Conservation (phyloP, 73 alveolate genomes). For the Durusdinium trenchii region DNA sequence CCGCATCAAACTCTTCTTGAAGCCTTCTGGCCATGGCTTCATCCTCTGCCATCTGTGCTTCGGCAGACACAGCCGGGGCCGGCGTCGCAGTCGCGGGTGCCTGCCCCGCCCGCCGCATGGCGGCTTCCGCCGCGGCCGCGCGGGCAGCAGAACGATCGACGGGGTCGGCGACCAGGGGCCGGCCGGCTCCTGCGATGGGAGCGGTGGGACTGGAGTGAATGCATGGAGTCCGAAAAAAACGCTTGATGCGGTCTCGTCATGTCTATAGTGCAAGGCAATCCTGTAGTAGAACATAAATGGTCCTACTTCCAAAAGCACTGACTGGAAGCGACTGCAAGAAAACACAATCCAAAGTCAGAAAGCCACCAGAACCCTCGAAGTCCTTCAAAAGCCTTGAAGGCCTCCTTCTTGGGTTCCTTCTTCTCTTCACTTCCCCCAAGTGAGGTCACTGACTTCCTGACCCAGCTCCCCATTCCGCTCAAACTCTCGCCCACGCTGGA, state of each 20-base stretch:
- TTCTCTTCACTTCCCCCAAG: constrained; percentile 21
- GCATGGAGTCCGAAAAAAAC: too few relatives aligned
- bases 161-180: constrained; percentile 48
- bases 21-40: constrained; percentile 86
- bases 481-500: constrained; percentile 72
- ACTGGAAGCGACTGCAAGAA: too few relatives aligned
- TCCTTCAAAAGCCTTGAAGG: constrained; percentile 61
- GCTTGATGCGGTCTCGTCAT: too few relatives aligned
- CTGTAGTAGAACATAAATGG: too few relatives aligned
- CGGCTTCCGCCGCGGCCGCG: constrained; percentile 94
- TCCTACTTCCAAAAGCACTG: too few relatives aligned
- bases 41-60: constrained; percentile 63
- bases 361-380: too few relatives aligned
- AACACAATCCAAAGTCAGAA: too few relatives aligned
- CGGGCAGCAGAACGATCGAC: constrained; percentile 66
- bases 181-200: constrained; percentile 44
- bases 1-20: constrained; percentile 67
- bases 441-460: constrained; percentile 89
- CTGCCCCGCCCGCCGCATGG: constrained; percentile 94
- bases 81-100: constrained; percentile 20
- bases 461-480: constrained; percentile 81
- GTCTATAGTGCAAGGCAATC: too few relatives aligned
- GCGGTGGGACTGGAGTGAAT: too few relatives aligned
- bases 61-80: background rate
- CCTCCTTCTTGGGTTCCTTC: constrained; percentile 30